Evolutionary conservation across 139 green algal species (phyloP), one percentile per base, ranked within the genome.

Genomic region (Pedinophyceae sp.): DNA sequence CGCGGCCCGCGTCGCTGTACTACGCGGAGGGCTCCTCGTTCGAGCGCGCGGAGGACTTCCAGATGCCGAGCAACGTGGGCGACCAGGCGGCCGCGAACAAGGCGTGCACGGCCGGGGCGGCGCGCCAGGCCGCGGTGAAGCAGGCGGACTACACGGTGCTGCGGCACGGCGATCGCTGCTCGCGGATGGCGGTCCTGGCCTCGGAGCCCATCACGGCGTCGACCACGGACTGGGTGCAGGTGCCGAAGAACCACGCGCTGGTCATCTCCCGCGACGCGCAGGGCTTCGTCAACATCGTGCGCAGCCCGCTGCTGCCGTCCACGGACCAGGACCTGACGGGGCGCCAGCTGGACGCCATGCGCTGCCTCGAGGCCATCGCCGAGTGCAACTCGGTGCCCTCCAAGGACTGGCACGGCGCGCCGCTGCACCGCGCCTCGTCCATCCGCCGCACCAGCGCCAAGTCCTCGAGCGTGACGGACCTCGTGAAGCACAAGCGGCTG

Each of bases 171-270:
- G 82, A 80, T 45, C 64, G 69, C 15, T 76, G 84, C 13, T 69
- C 67, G 4, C 29, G 67, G 2, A 82, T 94, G 19, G 83, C 69
- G 18, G 73, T 97, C 4, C 74, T 97, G 4, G 83, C 88, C 2
- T 87, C 72, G 1, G 88, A 97, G 70, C 88, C 88, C 3, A 91
- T 97, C 65, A 97, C 88, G 3, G 62, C 62, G 2, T 75, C 69
- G 0, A 67, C 67, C 4, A 76, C 71, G 0, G 88, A 96, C 62
- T 97, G 88, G 88, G 81, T 88, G 17, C 61, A 71, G 2, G 86
- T 95, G 28, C 82, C 84, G 2, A 72, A 70, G 52, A 93, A 93
- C 75, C 85, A 70, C 26, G 77, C 72, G 23, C 54, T 94, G 29
- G 66, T 88, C 26, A 62, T 94, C 26, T 81, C 64, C 3, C 67